A percentile compares a stretch with the other conserved stretches of the same genome.
These are phyloP conservation scores for Ceratocystis eucalypticola DNA, from an alignment of 2,329 filamentous ascomycete genomes.

Conservation along the genomic window DNA sequence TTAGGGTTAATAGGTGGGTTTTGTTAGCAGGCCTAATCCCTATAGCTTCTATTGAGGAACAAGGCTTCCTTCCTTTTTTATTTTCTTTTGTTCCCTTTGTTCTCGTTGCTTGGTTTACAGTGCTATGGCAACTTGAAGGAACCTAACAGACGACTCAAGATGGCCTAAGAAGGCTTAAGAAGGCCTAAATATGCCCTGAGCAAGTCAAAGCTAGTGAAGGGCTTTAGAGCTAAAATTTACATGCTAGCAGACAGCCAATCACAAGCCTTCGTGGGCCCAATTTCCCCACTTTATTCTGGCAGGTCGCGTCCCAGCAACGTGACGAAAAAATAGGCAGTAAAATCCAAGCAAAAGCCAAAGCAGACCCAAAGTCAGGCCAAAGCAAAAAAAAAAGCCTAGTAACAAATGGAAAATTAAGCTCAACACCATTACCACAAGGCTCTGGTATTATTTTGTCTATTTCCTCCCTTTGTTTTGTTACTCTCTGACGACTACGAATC, in stretches of 20 bases:
- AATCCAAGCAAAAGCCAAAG: neutral
- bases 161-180: neutral
- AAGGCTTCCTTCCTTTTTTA: neutral
- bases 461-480: slow-evolving; percentile 8
- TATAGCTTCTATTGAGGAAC: no score
- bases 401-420: neutral
- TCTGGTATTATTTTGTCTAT: neutral
- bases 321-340: slow-evolving; percentile 10
- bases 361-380: neutral
- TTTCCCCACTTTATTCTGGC: neutral
- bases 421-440: neutral
- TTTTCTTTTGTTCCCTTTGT: neutral
- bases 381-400: neutral
- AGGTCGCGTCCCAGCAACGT: slow-evolving; percentile 12
- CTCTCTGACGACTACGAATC: neutral
- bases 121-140: neutral
- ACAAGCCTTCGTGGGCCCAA: neutral
- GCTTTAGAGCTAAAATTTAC: neutral
- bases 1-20: neutral
- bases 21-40: no score
- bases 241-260: neutral
- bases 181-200: neutral
- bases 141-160: neutral
- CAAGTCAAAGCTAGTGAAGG: neutral
- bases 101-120: neutral